Evolutionary conservation across 192 early-diverging fungal genomes (phyloP), one percentile per base, ranked within the genome.

Genomic region (Phlyctochytrium arcticum): DNA sequence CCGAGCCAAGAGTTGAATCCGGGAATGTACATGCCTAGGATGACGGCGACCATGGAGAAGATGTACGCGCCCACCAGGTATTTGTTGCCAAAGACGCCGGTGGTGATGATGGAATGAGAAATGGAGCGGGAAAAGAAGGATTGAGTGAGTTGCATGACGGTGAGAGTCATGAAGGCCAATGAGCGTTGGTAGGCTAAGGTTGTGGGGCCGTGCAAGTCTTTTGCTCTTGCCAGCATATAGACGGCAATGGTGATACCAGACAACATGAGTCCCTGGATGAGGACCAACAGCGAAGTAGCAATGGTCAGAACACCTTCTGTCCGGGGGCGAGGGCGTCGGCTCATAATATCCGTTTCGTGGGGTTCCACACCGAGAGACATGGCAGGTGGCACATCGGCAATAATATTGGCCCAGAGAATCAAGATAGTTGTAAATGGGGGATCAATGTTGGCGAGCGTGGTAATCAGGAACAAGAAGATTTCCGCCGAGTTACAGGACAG

Each of bases 381-480:
- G 1, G 96, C 92, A 35, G 96, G 95, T 32, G 96, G 96, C 21
- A 97, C 87, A 79, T 97, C 95, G 51, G 95, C 94, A 71, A 97
- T 93, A 39, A 98, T 96, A 73, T 98, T 98, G 5, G 95, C 94
- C 90, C 90, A 94, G 47, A 97, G 76, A 75, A 97, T 95, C 87
- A 92, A 90, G 42, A 94, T 95, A 0, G 88, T 92, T 1, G 93
- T 90, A 54, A 96, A 94, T 0, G 95, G 95, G 31, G 90, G 67
- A 1, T 87, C 85, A n/a, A 90, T 72, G 68, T 94, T 89, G 37
- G 87, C 75, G 42, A 85, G 72, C 0, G 93, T 63, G 26, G 84
- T 62, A 12, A 93, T 87, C 60, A 96, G 73, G 62, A 95, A 88
- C 54, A 96, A 76, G 37, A 93, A 83, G 57, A 98, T 93, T 77